Base-by-base conservation (phyloP, 139 green algal species). In the Ettlia oleoabundans region DNA sequence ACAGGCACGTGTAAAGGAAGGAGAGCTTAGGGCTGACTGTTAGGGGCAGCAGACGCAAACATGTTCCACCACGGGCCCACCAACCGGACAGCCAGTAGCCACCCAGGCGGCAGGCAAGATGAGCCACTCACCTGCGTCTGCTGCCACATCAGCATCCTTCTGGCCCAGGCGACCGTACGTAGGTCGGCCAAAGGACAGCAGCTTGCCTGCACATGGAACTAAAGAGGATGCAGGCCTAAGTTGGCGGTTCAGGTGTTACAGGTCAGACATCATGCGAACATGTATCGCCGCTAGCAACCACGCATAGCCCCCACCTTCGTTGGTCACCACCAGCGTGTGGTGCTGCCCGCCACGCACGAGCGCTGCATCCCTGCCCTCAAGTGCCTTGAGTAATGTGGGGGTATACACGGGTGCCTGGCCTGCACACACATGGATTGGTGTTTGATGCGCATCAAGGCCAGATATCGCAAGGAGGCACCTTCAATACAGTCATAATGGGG, bases 111-210 rank as follows among this genome's bases (percentile, higher is more conserved):
- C 4, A 13, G 3, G n/a, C 64, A 71, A 9, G 33, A 37, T 1
- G 15, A 47, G 30, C 4, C 37, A 8, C 42, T 2, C 15, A 35
- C 65, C 26, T 55, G 74, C n/a, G n/a, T 95, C 91, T 1, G 84
- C 79, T 8, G 33, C 79, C 32, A 82, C 85, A 61, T 92, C 78
- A 0, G 94, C 82, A 64, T 88, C 88, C 13, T 64, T 74, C 32
- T 92, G 84, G 19, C 93, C 95, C 33, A 97, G 89, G 43, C 94
- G 90, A 42, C 95, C 95, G 86, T 98, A 98, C 0, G 92, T 96
- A 40, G 85, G 87, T 42, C 91, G 87, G 6, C 95, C 95, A 65
- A 94, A 96, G 0, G 92, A 88, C 26, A 96, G 76, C 63, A 97
- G 64, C 76, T 22, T 79, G 78, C 78, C 78, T n/a, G n/a, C n/a